These are phyloP conservation scores for Aschersonia sp. DNA, from an alignment of 2,329 filamentous ascomycete species.

Conservation along the genomic window DNA sequence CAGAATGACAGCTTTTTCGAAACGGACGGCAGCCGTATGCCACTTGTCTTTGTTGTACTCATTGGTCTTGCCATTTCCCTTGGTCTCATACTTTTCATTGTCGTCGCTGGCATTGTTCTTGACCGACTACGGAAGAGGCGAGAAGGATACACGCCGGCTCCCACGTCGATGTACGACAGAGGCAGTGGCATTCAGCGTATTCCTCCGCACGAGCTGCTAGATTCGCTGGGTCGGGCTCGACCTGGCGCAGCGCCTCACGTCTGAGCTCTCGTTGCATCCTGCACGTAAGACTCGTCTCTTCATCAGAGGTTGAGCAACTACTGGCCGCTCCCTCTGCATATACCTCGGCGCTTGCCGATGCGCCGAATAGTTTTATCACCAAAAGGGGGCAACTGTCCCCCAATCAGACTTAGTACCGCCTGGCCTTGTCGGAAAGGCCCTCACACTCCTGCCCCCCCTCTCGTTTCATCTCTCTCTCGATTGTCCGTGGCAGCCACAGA, in stretches of 20 bases:
- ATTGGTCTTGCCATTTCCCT: slow-evolving; percentile 70
- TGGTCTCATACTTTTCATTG: slow-evolving; percentile 61
- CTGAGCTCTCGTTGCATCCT: slow-evolving; percentile 14
- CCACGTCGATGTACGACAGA: slow-evolving; percentile 48
- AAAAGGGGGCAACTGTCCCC: too few relatives aligned
- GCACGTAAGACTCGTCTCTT: too few relatives aligned
- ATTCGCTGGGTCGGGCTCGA: slow-evolving; percentile 34
- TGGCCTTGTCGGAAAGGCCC: too few relatives aligned
- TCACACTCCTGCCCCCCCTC: too few relatives aligned
- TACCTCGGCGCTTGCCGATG: too few relatives aligned
- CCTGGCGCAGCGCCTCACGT: slow-evolving; percentile 33
- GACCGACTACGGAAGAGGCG: slow-evolving; percentile 64
- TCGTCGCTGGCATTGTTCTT: slow-evolving; percentile 58
- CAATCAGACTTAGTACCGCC: too few relatives aligned
- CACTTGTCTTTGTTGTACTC: slow-evolving; percentile 64
- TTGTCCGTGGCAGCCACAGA: too few relatives aligned
- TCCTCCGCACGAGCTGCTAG: slow-evolving; percentile 45
- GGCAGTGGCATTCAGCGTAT: slow-evolving; percentile 43
- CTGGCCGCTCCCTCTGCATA: too few relatives aligned
- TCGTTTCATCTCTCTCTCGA: too few relatives aligned
- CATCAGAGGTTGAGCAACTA: too few relatives aligned
- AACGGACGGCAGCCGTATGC: slow-evolving; percentile 41
- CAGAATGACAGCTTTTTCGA: slow-evolving; percentile 67
- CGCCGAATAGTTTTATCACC: too few relatives aligned
- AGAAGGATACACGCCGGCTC: slow-evolving; percentile 69